phyloP scores from a whole-genome alignment of 1,284 basidiomycete species.

The Agaricales sp. region DNA sequence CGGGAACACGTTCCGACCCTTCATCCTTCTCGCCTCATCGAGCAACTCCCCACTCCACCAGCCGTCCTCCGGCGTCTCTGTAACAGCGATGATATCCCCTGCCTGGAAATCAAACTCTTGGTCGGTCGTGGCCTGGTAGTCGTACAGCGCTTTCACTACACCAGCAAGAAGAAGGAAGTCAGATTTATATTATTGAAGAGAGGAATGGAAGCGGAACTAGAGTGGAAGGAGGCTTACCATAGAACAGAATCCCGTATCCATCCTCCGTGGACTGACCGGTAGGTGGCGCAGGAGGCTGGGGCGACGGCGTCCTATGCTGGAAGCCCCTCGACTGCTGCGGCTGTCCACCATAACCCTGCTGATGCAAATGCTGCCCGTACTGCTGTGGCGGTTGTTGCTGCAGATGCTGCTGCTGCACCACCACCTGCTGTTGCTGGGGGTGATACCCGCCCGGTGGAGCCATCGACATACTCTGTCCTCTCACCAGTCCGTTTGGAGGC shows the following conservation, averaged over 20 bases:
- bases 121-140: conserved; percentile 79
- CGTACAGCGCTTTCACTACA: conserved; percentile 87
- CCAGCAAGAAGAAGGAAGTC: conserved; percentile 8
- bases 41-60: conserved; percentile 89
- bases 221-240: conserved; percentile 40
- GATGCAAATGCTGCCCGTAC: not conserved
- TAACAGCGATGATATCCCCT: conserved; percentile 89
- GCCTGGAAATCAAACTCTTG: conserved; percentile 90
- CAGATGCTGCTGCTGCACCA: conserved; percentile 17
- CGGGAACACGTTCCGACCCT: conserved; percentile 82
- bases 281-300: conserved; percentile 32
- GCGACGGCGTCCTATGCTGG: conserved; percentile 26
- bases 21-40: conserved; percentile 73
- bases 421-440: no score
- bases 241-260: conserved; percentile 74
- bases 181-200: not conserved
- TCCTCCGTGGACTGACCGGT: conserved; percentile 70
- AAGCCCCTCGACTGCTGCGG: conserved; percentile 20
- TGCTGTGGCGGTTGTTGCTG: conserved; percentile 9
- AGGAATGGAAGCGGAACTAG: not conserved
- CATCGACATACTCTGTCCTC: no score
- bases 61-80: conserved; percentile 84
- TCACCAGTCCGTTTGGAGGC: not conserved
- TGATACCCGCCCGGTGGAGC: no score
- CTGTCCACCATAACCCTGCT: conserved; percentile 14